Percentiles rank a stretch among this genome's conserved stretches.
Conservation (phyloP, 1,284 basidiomycete species). For the Puccinia polysora region DNA sequence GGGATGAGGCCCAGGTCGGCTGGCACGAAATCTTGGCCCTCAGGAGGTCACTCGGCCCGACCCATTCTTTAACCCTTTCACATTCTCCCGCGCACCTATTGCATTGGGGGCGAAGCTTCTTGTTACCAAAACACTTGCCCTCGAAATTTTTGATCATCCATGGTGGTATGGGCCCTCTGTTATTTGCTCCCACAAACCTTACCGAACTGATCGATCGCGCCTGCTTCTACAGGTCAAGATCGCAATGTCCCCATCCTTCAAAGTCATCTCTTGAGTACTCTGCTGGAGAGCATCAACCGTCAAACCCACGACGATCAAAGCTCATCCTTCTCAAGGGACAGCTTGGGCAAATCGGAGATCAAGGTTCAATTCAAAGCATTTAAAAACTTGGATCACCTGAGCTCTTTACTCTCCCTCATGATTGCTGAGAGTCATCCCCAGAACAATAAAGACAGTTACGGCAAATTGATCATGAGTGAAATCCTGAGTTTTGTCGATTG, state of each 20-base stretch:
- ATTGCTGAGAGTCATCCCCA: slow-evolving; percentile 4
- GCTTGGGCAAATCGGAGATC: slow-evolving; percentile 21
- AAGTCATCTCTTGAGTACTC: slow-evolving; percentile 50
- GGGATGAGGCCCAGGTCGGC: slow-evolving; percentile 42
- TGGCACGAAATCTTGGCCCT: slow-evolving; percentile 4
- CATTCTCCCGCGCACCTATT: slow-evolving; percentile 52
- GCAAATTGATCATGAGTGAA: not conserved
- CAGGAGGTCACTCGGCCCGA: slow-evolving; percentile 12
- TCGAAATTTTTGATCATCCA: slow-evolving; percentile 49
- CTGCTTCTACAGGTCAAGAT: slow-evolving; percentile 47
- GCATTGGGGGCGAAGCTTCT: slow-evolving; percentile 49
- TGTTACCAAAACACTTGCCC: slow-evolving; percentile 50
- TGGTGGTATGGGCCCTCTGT: slow-evolving; percentile 18
- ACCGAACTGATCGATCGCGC: not conserved
- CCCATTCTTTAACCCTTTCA: slow-evolving; percentile 35
- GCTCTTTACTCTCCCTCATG: slow-evolving; percentile 47
- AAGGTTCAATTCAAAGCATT: slow-evolving; percentile 51
- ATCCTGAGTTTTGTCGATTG: no score
- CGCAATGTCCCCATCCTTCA: slow-evolving; percentile 50
- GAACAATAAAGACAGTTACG: not conserved
- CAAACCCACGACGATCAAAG: not conserved
- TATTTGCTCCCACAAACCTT: not conserved
- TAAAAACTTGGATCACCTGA: slow-evolving; percentile 50
- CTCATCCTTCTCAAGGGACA: not conserved
- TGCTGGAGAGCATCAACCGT: slow-evolving; percentile 47